phyloP scores from a whole-genome alignment of 106 monocot species.

The Acorus calamus region DNA sequence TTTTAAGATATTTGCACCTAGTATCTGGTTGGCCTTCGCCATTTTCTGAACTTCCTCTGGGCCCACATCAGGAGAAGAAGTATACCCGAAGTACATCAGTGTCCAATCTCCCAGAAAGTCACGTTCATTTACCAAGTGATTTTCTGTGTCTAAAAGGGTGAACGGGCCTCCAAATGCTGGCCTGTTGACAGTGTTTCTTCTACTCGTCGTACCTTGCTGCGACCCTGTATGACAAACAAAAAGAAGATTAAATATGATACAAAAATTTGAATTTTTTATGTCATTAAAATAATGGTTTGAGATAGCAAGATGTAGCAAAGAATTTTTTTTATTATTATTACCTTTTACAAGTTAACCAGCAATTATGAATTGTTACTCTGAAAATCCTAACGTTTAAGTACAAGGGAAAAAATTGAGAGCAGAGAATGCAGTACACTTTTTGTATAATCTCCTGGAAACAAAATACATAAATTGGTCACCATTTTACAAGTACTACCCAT shows the following conservation, averaged over 20 bases:
- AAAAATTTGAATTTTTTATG: not conserved
- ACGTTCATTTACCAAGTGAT: slow-evolving; percentile 53
- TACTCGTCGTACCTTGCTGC: slow-evolving; percentile 15
- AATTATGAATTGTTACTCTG: too few relatives aligned
- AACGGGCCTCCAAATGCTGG: slow-evolving; percentile 91
- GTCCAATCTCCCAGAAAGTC: slow-evolving; percentile 79
- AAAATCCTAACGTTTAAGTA: too few relatives aligned
- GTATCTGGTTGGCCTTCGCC: slow-evolving; percentile 46
- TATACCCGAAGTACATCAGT: slow-evolving; percentile 95
- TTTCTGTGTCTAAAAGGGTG: slow-evolving; percentile 64
- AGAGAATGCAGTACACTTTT: too few relatives aligned
- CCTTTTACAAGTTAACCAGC: too few relatives aligned
- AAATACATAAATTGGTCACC: too few relatives aligned
- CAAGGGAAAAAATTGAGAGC: too few relatives aligned
- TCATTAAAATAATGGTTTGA: too few relatives aligned
- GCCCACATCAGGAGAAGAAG: slow-evolving; percentile 89
- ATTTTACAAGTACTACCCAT: too few relatives aligned
- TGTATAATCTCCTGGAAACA: too few relatives aligned
- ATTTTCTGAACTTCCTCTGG: slow-evolving; percentile 78
- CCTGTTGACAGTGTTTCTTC: slow-evolving; percentile 26
- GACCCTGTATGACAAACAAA: slow-evolving; percentile 25
- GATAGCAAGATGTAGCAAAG: too few relatives aligned
- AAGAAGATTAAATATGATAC: not conserved
- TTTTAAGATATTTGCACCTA: slow-evolving; percentile 55
- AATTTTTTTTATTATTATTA: too few relatives aligned